These are phyloP conservation scores for Cryphonectria naterciae DNA, from an alignment of 2,329 filamentous ascomycete species.

Conservation along the genomic window DNA sequence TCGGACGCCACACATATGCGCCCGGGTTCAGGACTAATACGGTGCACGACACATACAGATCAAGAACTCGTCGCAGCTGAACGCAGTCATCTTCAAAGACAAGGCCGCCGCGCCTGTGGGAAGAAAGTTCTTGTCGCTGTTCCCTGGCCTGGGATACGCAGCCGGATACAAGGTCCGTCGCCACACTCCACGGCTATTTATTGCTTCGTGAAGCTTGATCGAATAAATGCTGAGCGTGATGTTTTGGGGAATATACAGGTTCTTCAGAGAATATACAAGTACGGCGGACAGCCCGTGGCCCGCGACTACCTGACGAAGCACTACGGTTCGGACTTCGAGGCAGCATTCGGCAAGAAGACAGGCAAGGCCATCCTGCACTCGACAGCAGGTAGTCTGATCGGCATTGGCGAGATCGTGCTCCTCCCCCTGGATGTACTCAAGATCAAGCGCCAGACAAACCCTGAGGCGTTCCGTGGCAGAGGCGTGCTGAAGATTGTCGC, in stretches of 20 bases:
- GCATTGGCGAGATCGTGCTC: slow-evolving; percentile 95
- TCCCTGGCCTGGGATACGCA: slow-evolving; percentile 95
- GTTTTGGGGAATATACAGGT: slow-evolving; percentile 51
- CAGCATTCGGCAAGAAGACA: slow-evolving; percentile 91
- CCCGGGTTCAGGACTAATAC: slow-evolving; percentile 21
- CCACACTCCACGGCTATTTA: background rate
- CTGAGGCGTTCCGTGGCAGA: slow-evolving; percentile 93
- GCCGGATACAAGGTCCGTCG: slow-evolving; percentile 85
- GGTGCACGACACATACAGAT: slow-evolving; percentile 47
- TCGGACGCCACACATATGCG: background rate
- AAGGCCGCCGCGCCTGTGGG: slow-evolving; percentile 72
- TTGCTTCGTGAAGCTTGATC: background rate
- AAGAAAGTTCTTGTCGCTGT: slow-evolving; percentile 90
- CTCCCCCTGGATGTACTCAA: slow-evolving; percentile 96
- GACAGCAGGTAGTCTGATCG: slow-evolving; percentile 91
- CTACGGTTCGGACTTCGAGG: slow-evolving; percentile 83
- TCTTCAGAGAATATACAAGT: slow-evolving; percentile 97
- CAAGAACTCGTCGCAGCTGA: slow-evolving; percentile 66
- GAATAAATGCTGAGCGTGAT: background rate
- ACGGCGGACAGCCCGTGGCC: slow-evolving; percentile 93
- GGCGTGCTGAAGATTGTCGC: slow-evolving; percentile 86
- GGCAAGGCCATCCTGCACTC: slow-evolving; percentile 99
- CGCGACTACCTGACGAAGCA: slow-evolving; percentile 84
- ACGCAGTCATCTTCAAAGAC: slow-evolving; percentile 92
- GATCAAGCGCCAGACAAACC: slow-evolving; percentile 99